Evolutionary conservation across 148 eudicot genomes (phyloP), one percentile per base, ranked within the genome.

Genomic region (Camellia japonica): DNA sequence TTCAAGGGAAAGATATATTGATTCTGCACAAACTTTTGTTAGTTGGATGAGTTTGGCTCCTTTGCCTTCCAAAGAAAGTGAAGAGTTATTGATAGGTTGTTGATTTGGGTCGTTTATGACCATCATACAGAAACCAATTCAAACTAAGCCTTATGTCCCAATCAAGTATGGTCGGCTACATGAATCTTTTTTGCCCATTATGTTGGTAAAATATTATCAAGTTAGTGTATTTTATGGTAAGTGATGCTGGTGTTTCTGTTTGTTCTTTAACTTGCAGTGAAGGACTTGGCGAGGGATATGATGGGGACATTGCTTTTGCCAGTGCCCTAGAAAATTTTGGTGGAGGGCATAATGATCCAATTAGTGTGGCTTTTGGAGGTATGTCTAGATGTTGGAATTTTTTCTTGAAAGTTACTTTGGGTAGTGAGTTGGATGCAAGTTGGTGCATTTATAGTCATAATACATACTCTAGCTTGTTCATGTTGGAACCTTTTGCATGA

Each of bases 351-450:
- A 96, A 96, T 91, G 98, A 96, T 83, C 98, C 99, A 52, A 92
- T 96, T 74, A 96, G 99, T 87, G 95, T 96, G 83, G 99, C 99
- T 81, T 96, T 96, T 83, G 99, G 99, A 93, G 99, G 99, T 93
- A 86, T 74, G 80, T 44, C 38, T 13, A 47, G 16, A 30, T 79
- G 46, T 59, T 77, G 78, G 58, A 10, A 62, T 56, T 41, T 71
- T 62, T 14, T 52, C 47, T 64, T n/a, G 56, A 7, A 54, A 75
- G 2, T 49, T 13, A 59, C 3, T 63, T 47, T 75, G 19, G 11
- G 59, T 20, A 23, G 59, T n/a, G 43, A 63, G 0, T 13, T 62
- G 58, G 49, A 74, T 76, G 42, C 20, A 11, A 7, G 69, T 20
- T 51, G 67, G 23, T n/a, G 23, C 60, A 14, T 30, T 76, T 38